These are phyloP conservation scores for Ambrosia artemisiifolia DNA, from an alignment of 129 eudicot species.

Conservation along the genomic window DNA sequence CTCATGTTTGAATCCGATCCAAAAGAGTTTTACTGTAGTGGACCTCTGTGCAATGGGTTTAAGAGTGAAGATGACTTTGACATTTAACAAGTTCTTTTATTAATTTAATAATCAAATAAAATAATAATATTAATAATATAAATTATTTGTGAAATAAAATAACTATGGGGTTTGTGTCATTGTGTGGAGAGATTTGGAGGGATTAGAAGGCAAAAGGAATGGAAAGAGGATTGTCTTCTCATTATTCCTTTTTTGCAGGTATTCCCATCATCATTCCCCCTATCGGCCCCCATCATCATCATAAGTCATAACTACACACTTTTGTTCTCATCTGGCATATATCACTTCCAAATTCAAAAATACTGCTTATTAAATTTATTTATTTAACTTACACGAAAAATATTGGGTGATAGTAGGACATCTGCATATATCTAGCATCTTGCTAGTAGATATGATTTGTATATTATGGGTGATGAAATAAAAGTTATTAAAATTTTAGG, in stretches of 20 bases:
- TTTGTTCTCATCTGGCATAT: constrained; percentile 2
- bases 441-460: too few species aligned
- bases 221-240: constrained; percentile 36
- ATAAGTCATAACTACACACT: not conserved
- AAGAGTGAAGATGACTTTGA: too few species aligned
- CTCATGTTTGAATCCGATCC: too few species aligned
- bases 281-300: constrained; percentile 20
- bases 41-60: too few species aligned
- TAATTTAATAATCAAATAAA: too few species aligned
- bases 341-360: not conserved
- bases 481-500: too few species aligned
- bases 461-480: too few species aligned
- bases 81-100: too few species aligned
- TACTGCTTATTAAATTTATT: not conserved
- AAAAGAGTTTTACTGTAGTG: too few species aligned
- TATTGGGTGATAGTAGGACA: too few species aligned
- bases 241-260: constrained; percentile 31
- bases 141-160: not conserved
- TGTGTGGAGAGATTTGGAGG: constrained; percentile 17
- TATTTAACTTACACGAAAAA: not conserved
- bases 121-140: too few species aligned
- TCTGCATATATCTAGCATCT: too few species aligned
- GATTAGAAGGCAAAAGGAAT: constrained; percentile 30
- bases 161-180: not conserved
- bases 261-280: constrained; percentile 30